A percentile compares a stretch with the other conserved stretches of the same genome.
Conservation (phyloP, 2,329 filamentous ascomycete genomes). For the Botrytis tulipae region DNA sequence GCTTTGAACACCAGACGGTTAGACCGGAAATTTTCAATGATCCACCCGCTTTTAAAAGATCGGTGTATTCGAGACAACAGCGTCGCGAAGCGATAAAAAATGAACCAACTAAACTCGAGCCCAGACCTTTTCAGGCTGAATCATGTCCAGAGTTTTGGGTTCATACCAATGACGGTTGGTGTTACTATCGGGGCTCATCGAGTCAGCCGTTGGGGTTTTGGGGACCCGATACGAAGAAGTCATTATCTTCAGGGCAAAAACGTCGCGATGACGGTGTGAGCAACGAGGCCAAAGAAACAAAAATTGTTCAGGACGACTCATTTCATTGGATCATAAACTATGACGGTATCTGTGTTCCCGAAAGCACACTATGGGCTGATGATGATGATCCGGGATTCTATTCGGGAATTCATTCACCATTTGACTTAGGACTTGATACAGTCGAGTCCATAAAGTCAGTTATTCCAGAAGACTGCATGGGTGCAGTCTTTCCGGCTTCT, state of each 20-base stretch:
- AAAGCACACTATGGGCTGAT: background rate
- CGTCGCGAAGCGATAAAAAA: background rate
- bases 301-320: background rate
- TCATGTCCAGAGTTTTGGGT: background rate
- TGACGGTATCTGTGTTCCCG: background rate
- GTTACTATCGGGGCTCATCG: background rate
- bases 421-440: background rate
- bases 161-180: slow-evolving; percentile 1
- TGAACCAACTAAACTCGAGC: background rate
- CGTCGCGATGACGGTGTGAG: background rate
- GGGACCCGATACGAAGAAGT: background rate
- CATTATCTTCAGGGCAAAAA: background rate
- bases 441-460: background rate
- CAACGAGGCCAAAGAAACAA: background rate
- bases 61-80: background rate
- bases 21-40: background rate
- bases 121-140: background rate
- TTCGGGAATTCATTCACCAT: background rate
- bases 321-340: background rate
- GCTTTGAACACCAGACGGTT: background rate
- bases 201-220: background rate
- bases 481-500: background rate
- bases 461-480: background rate
- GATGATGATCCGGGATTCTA: background rate
- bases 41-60: background rate